phyloP scores from a whole-genome alignment of 495 filamentous ascomycete species.

The Hyphodiscus hymeniophilus region DNA sequence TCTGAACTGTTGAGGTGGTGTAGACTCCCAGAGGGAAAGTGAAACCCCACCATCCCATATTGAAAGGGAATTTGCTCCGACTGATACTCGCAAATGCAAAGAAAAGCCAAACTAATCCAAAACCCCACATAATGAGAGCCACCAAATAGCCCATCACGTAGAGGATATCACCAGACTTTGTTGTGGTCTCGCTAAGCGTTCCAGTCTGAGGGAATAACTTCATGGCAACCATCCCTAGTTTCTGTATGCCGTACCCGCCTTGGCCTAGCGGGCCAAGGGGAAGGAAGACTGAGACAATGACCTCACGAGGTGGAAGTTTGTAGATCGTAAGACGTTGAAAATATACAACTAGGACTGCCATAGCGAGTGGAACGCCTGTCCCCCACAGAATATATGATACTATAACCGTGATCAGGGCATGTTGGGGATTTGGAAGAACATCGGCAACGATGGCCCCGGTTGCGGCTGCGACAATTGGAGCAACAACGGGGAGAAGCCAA shows the following conservation, averaged over 20 bases:
- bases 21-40: constrained; percentile 51
- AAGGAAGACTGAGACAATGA: constrained; percentile 52
- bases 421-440: constrained; percentile 36
- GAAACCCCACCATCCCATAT: constrained; percentile 61
- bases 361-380: constrained; percentile 43
- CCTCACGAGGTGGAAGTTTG: constrained; percentile 45
- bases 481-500: constrained; percentile 53
- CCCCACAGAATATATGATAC: constrained; percentile 53
- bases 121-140: constrained; percentile 52
- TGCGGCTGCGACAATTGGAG: constrained; percentile 44
- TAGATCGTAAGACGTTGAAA: constrained; percentile 49
- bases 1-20: constrained; percentile 36
- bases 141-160: constrained; percentile 44
- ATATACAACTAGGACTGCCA: constrained; percentile 48
- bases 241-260: constrained; percentile 47
- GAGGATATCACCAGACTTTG: constrained; percentile 37
- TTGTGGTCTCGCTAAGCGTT: constrained; percentile 33
- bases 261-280: constrained; percentile 52
- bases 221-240: constrained; percentile 43
- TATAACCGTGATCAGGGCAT: constrained; percentile 48
- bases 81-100: constrained; percentile 36
- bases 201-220: constrained; percentile 40
- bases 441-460: constrained; percentile 48
- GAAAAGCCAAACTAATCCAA: constrained; percentile 52
- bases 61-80: constrained; percentile 37